Percentiles rank a stretch among this genome's conserved stretches.
phyloP scores from a whole-genome alignment of 169 alveolate species.

The Cryptosporidium parvum region DNA sequence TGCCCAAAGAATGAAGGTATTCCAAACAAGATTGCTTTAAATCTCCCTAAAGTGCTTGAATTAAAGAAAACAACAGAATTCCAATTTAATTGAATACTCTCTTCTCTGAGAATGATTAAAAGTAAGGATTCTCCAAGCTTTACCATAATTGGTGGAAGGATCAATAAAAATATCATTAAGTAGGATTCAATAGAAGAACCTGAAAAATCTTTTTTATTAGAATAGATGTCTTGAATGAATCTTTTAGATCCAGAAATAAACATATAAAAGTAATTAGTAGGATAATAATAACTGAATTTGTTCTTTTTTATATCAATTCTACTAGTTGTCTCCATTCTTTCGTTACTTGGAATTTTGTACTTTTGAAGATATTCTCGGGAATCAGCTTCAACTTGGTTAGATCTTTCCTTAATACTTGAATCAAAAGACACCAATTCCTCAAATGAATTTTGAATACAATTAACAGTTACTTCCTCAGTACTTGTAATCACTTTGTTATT shows the following conservation, averaged over 20 bases:
- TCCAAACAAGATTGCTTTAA: not conserved
- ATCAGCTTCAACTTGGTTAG: too few species aligned
- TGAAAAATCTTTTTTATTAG: not conserved
- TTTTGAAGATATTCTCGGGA: not conserved
- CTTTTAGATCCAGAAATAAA: slow-evolving; percentile 48
- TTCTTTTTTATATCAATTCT: slow-evolving; percentile 29
- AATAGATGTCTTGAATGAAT: not conserved
- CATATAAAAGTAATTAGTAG: slow-evolving; percentile 41
- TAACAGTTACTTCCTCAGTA: slow-evolving; percentile 9
- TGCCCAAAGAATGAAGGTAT: slow-evolving; percentile 22
- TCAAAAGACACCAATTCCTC: not conserved
- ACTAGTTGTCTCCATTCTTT: not conserved
- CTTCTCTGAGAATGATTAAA: not conserved
- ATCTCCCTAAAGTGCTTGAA: too few species aligned
- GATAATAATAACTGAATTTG: slow-evolving; percentile 38
- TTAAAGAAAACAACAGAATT: not conserved
- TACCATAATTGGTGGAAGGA: slow-evolving; percentile 32
- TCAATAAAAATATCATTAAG: not conserved
- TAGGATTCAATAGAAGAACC: slow-evolving; percentile 12
- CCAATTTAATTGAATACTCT: not conserved
- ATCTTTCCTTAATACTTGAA: too few species aligned
- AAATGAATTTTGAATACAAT: not conserved
- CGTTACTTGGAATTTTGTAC: not conserved
- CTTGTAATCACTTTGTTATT: slow-evolving; percentile 10
- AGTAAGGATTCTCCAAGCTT: slow-evolving; percentile 35